Percentiles rank a stretch among this genome's conserved stretches.
Evolutionary conservation across 257 asterid genomes (phyloP).

Genomic region (Penstemon eatonii): DNA sequence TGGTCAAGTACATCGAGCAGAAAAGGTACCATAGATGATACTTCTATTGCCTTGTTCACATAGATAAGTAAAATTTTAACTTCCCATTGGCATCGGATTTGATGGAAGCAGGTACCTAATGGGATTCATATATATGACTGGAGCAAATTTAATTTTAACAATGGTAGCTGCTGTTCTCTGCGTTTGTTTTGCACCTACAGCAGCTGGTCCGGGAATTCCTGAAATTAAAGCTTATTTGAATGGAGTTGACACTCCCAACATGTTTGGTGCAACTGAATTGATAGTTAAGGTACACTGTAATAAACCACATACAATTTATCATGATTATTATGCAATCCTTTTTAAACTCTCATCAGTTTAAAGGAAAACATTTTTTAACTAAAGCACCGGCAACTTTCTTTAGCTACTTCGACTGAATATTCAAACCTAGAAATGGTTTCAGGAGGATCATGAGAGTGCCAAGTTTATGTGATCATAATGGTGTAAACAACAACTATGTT

Average conservation of each 20-base stretch:
- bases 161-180: conserved; percentile 67
- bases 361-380: neutral
- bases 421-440: neutral
- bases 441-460: neutral
- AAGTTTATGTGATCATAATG: conserved; percentile 39
- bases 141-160: conserved; percentile 57
- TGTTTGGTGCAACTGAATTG: conserved; percentile 82
- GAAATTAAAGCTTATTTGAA: conserved; percentile 91
- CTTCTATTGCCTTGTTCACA: neutral
- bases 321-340: neutral
- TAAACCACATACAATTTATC: neutral
- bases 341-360: neutral
- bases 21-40: conserved; percentile 43
- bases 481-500: conserved; percentile 9
- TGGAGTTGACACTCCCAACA: conserved; percentile 88
- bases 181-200: conserved; percentile 85
- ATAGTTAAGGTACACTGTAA: conserved; percentile 62
- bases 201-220: conserved; percentile 97
- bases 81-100: conserved; percentile 9
- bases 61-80: conserved; percentile 19
- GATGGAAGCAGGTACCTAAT: conserved; percentile 62
- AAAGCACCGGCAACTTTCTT: neutral
- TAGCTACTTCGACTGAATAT: too few relatives aligned
- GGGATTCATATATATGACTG: conserved; percentile 59
- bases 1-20: conserved; percentile 54